Evolutionary conservation across 2,329 filamentous ascomycete species (phyloP).

Genomic region (Stagonosporopsis cucurbitacearum): DNA sequence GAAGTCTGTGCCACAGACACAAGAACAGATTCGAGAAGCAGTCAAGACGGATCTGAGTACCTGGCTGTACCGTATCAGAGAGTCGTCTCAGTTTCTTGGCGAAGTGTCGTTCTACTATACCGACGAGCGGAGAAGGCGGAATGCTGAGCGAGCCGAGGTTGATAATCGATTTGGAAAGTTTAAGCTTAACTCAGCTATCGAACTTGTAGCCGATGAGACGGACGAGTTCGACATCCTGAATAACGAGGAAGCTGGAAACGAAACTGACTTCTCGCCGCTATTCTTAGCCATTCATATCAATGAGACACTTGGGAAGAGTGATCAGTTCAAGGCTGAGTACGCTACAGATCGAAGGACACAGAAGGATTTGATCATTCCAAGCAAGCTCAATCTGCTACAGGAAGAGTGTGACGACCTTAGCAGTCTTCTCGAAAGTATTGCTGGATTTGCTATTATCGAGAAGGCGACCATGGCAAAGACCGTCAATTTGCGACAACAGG

Average conservation of each 20-base stretch:
- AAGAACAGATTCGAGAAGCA: slow-evolving; percentile 91
- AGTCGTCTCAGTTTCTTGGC: slow-evolving; percentile 93
- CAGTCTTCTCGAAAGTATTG: slow-evolving; percentile 88
- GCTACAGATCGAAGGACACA: slow-evolving; percentile 88
- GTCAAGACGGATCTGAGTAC: slow-evolving; percentile 98
- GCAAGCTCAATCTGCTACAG: slow-evolving; percentile 75
- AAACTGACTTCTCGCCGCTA: slow-evolving; percentile 91
- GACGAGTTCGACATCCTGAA: slow-evolving; percentile 96
- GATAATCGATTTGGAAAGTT: slow-evolving; percentile 80
- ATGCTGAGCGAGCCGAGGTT: slow-evolving; percentile 80
- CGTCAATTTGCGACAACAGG: slow-evolving; percentile 77
- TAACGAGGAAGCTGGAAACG: slow-evolving; percentile 80
- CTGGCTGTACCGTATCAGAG: slow-evolving; percentile 92
- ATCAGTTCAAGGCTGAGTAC: slow-evolving; percentile 90
- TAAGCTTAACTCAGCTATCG: slow-evolving; percentile 93
- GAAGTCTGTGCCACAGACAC: slow-evolving; percentile 89
- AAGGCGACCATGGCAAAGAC: slow-evolving; percentile 88
- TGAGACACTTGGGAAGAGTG: slow-evolving; percentile 88
- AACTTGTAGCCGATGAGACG: slow-evolving; percentile 91
- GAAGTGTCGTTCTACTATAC: slow-evolving; percentile 98
- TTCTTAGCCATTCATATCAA: slow-evolving; percentile 97
- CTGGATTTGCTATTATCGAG: slow-evolving; percentile 96
- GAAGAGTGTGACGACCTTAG: slow-evolving; percentile 88
- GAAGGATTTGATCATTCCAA: slow-evolving; percentile 86
- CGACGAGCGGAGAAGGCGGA: slow-evolving; percentile 80